A percentile compares a stretch with the other conserved stretches of the same genome.
Conservation (phyloP, 2,329 filamentous ascomycete species). For the Ramichloridium luteum region DNA sequence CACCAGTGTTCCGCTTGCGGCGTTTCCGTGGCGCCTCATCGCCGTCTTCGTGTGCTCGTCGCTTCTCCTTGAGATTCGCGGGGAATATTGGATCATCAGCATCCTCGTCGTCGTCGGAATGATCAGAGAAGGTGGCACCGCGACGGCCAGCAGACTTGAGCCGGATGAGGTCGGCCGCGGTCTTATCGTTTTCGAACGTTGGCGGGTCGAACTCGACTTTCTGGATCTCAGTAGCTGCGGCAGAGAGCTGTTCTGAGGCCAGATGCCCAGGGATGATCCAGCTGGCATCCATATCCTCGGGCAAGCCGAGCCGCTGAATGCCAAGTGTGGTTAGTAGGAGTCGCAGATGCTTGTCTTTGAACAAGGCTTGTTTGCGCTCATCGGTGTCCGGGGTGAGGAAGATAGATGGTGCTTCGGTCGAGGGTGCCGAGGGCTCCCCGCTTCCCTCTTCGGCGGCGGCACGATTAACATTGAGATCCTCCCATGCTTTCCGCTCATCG, state of each 20-base stretch:
- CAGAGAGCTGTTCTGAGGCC: constrained; percentile 52
- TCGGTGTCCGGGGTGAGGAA: constrained; percentile 52
- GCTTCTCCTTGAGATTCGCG: constrained; percentile 20
- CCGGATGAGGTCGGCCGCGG: constrained; percentile 67
- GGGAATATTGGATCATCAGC: constrained; percentile 20
- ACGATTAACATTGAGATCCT: constrained; percentile 54
- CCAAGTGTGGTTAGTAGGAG: constrained; percentile 70
- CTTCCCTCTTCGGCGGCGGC: constrained; percentile 11
- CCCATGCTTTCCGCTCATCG: constrained; percentile 65
- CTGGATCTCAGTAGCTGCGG: constrained; percentile 59
- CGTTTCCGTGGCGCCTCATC: constrained; percentile 47
- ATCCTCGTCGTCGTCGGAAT: constrained; percentile 41
- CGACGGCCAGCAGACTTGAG: constrained; percentile 46
- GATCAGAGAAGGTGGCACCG: constrained; percentile 35
- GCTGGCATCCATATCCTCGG: constrained; percentile 61
- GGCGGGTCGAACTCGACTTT: constrained; percentile 69
- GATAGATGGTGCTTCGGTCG: constrained; percentile 38
- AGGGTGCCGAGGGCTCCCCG: background rate
- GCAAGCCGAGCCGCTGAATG: constrained; percentile 50
- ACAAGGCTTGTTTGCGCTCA: constrained; percentile 59
- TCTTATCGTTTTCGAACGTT: constrained; percentile 60
- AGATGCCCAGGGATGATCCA: constrained; percentile 66
- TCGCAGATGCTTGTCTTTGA: constrained; percentile 78
- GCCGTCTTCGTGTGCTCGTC: constrained; percentile 10
- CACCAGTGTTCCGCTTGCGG: constrained; percentile 33